Percentiles rank a stretch among this genome's conserved stretches.
phyloP scores from a whole-genome alignment of 2,329 filamentous ascomycete genomes.

The Xylariaceae sp. region DNA sequence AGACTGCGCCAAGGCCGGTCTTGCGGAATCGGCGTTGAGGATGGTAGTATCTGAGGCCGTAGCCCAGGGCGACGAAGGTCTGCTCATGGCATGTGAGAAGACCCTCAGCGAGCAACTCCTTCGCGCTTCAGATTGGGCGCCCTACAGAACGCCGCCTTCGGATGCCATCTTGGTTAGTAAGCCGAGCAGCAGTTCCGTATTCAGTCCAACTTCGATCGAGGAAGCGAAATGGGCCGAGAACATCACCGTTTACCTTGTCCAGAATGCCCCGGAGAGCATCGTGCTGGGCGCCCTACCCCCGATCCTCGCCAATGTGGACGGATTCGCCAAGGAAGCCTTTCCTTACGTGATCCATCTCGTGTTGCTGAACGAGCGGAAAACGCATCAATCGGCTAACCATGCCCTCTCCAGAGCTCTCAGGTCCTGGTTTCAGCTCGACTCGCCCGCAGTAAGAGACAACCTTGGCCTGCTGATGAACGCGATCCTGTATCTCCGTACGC shows the following conservation, averaged over 20 bases:
- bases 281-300: conserved; percentile 64
- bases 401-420: conserved; percentile 61
- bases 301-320: conserved; percentile 59
- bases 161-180: conserved; percentile 35
- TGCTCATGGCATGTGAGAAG: conserved; percentile 46
- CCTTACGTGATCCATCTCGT: conserved; percentile 83
- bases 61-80: conserved; percentile 40
- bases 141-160: conserved; percentile 50
- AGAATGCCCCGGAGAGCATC: conserved; percentile 55
- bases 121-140: conserved; percentile 51
- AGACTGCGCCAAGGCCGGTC: conserved; percentile 49
- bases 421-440: conserved; percentile 53
- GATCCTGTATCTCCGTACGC: conserved; percentile 82
- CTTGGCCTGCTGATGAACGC: conserved; percentile 69
- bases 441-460: conserved; percentile 50
- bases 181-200: conserved; percentile 28
- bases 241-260: conserved; percentile 57
- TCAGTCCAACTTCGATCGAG: conserved; percentile 38
- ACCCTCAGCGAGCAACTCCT: conserved; percentile 48
- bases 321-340: conserved; percentile 68
- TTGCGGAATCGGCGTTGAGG: conserved; percentile 57
- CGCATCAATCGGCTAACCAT: conserved; percentile 53
- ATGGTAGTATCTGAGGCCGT: conserved; percentile 50
- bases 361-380: conserved; percentile 61
- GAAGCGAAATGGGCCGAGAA: conserved; percentile 54